These are phyloP conservation scores for Brettanomyces anomalus DNA, from an alignment of 805 yeast genomes.

Conservation along the genomic window DNA sequence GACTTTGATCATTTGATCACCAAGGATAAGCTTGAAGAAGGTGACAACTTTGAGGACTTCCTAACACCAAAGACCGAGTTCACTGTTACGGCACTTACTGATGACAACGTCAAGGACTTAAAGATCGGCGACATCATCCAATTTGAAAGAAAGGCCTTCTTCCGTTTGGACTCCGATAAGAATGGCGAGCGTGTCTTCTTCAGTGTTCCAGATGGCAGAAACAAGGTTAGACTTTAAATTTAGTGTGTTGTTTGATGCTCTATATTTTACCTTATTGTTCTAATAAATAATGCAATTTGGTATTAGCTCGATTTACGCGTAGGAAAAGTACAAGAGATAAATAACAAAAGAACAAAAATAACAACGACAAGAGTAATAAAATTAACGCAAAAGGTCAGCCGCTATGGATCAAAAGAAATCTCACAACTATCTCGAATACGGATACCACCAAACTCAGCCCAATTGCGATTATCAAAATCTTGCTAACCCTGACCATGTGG, in stretches of 20 bases:
- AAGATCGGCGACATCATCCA: constrained; percentile 85
- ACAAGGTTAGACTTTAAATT: constrained; percentile 7
- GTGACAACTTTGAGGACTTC: constrained; percentile 87
- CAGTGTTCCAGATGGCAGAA: constrained; percentile 92
- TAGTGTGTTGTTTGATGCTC: not conserved
- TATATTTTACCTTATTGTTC: too few species aligned
- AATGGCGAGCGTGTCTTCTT: constrained; percentile 69
- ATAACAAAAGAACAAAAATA: not conserved
- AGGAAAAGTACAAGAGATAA: too few species aligned
- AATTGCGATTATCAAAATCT: constrained; percentile 80
- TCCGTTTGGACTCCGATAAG: constrained; percentile 60
- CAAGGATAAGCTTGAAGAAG: constrained; percentile 92
- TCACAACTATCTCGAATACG: constrained; percentile 53
- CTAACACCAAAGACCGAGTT: constrained; percentile 83
- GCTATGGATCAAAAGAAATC: constrained; percentile 41
- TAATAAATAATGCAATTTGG: not conserved
- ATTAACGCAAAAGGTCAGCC: not conserved
- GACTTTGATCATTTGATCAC: constrained; percentile 93
- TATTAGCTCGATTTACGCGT: not conserved
- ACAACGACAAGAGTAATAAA: too few species aligned
- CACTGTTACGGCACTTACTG: constrained; percentile 70
- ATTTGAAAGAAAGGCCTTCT: constrained; percentile 96
- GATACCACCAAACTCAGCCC: constrained; percentile 73
- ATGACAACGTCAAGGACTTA: constrained; percentile 64
- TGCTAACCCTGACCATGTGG: constrained; percentile 84